A percentile compares a stretch with the other conserved stretches of the same genome.
Conservation (phyloP, 495 filamentous ascomycete species). For the Thermochaetoides thermophila region DNA sequence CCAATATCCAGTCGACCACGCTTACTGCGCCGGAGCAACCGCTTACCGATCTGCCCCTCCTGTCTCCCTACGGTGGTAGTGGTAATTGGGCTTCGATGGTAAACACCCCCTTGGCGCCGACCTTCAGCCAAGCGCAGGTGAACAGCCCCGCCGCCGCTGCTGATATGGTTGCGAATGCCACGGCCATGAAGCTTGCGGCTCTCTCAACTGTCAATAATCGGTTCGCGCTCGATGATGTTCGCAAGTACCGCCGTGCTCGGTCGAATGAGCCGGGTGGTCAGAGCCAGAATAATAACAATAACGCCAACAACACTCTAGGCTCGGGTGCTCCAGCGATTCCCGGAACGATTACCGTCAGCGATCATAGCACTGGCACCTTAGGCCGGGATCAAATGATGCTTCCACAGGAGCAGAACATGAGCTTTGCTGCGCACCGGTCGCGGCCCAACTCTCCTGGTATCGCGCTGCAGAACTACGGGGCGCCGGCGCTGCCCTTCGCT, state of each 20-base stretch:
- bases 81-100: slow-evolving; percentile 98
- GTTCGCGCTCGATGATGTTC: slow-evolving; percentile 89
- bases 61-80: slow-evolving; percentile 79
- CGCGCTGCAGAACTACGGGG: slow-evolving; percentile 57
- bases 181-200: slow-evolving; percentile 95
- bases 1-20: slow-evolving; percentile 68
- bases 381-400: slow-evolving; percentile 73
- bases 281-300: slow-evolving; percentile 9
- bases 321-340: slow-evolving; percentile 36
- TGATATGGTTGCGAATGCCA: slow-evolving; percentile 97
- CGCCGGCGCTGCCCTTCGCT: slow-evolving; percentile 58
- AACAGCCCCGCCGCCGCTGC: too few relatives aligned
- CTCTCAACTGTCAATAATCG: slow-evolving; percentile 96
- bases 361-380: slow-evolving; percentile 77
- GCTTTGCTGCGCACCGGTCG: slow-evolving; percentile 66
- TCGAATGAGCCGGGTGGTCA: slow-evolving; percentile 67
- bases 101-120: slow-evolving; percentile 90
- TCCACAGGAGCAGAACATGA: slow-evolving; percentile 44
- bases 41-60: slow-evolving; percentile 53
- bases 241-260: slow-evolving; percentile 80
- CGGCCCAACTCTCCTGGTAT: slow-evolving; percentile 88
- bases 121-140: slow-evolving; percentile 46
- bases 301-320: slow-evolving; percentile 22
- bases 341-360: slow-evolving; percentile 70
- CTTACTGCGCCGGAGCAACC: slow-evolving; percentile 58